Conservation (phyloP, 2,329 filamentous ascomycete genomes). For the Dendryphion nanum region DNA sequence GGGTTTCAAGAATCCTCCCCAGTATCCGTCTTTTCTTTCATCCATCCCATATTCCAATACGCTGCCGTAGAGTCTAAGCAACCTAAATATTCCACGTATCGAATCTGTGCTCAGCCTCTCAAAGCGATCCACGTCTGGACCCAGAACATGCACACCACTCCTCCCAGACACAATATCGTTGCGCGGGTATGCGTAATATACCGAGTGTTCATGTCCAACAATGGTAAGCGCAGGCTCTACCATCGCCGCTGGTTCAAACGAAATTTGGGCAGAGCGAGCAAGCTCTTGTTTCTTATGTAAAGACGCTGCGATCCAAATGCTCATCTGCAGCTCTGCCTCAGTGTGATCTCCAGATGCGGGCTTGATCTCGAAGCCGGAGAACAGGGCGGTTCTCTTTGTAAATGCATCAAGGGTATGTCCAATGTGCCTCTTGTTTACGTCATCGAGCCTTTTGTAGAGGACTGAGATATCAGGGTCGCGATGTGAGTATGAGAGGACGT, state of each 20-base stretch:
- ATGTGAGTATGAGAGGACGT: constrained; percentile 14
- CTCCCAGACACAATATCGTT: constrained; percentile 4
- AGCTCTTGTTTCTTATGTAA: constrained; percentile 17
- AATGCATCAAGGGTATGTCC: constrained; percentile 11
- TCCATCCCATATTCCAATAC: constrained; percentile 6
- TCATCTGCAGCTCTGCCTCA: constrained; percentile 17
- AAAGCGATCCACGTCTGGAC: constrained; percentile 12
- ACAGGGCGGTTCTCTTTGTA: constrained; percentile 7
- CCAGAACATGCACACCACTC: constrained; percentile 9
- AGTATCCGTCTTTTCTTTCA: background rate
- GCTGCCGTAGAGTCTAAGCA: constrained; percentile 6
- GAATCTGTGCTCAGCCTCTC: constrained; percentile 12
- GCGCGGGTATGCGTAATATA: constrained; percentile 12
- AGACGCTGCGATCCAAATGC: constrained; percentile 18
- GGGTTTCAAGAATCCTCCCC: background rate
- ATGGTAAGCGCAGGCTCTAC: constrained; percentile 14
- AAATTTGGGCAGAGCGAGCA: background rate
- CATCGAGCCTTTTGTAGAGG: constrained; percentile 10
- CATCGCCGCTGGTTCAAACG: background rate
- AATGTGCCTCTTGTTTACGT: constrained; percentile 4
- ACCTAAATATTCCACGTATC: constrained; percentile 12
- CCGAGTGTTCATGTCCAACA: constrained; percentile 15
- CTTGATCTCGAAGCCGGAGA: constrained; percentile 18
- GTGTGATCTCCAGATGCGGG: constrained; percentile 12
- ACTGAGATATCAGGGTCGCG: constrained; percentile 8